A percentile compares a stretch with the other conserved stretches of the same genome.
phyloP scores from a whole-genome alignment of 2,329 filamentous ascomycete species.

The Pyricularia grisea region DNA sequence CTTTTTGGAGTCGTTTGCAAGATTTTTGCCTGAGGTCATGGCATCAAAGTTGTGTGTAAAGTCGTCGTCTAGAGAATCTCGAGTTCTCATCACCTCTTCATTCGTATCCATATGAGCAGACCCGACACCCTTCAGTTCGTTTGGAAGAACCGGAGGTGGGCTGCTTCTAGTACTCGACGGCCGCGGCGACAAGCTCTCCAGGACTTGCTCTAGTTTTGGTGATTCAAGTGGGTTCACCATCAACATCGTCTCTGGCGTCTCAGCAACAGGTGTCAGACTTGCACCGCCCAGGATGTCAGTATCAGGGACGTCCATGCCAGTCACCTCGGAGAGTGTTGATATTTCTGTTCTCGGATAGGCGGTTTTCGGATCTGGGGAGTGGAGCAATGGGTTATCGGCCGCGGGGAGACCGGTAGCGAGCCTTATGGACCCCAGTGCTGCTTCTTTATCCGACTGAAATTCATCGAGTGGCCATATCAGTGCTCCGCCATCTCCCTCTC shows the following conservation, averaged over 20 bases:
- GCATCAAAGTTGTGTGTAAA: not conserved
- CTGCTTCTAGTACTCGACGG: not conserved
- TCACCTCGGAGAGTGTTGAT: not conserved
- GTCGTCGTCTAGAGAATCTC: slow-evolving; percentile 3
- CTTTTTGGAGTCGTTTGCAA: not conserved
- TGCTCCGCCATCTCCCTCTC: not conserved
- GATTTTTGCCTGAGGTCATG: not conserved
- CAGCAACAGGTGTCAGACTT: not conserved
- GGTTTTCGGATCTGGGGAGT: not conserved
- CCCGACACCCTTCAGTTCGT: slow-evolving; percentile 7
- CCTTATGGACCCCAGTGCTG: not conserved
- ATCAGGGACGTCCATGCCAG: not conserved
- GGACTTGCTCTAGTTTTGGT: not conserved
- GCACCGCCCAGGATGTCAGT: not conserved
- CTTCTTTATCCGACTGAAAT: not conserved
- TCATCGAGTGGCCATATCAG: not conserved
- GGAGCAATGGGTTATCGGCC: not conserved
- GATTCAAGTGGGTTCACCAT: not conserved
- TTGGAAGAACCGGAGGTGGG: slow-evolving; percentile 1
- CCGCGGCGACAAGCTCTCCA: not conserved
- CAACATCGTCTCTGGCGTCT: not conserved
- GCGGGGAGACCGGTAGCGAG: not conserved
- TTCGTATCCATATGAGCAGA: slow-evolving; percentile 3
- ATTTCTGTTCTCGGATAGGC: not conserved
- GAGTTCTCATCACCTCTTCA: slow-evolving; percentile 2